Evolutionary conservation across 129 eudicot species (phyloP).

Genomic region (Flaveria ramosissima): DNA sequence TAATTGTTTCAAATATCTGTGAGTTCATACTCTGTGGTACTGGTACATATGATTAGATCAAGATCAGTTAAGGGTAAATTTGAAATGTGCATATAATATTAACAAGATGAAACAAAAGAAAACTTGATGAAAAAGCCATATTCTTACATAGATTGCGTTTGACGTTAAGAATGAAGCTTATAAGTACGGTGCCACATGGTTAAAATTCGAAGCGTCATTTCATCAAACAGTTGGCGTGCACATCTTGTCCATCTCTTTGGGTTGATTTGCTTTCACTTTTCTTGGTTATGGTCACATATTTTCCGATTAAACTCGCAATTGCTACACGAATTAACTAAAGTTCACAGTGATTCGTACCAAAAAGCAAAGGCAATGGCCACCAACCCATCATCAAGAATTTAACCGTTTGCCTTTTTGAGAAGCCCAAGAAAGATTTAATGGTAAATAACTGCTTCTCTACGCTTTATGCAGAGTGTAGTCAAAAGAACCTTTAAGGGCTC

Average conservation of each 20-base stretch:
- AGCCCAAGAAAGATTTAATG: slow-evolving; percentile 6
- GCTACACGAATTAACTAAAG: background rate
- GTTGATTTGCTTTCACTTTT: slow-evolving; percentile 18
- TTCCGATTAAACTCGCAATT: slow-evolving; percentile 21
- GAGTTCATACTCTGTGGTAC: too few relatives aligned
- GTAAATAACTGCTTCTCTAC: slow-evolving; percentile 3
- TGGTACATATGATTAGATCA: too few relatives aligned
- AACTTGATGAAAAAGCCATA: slow-evolving; percentile 6
- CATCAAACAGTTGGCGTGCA: slow-evolving; percentile 32
- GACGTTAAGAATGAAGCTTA: slow-evolving; percentile 24
- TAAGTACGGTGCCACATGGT: background rate
- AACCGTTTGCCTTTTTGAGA: slow-evolving; percentile 9
- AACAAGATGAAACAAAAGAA: slow-evolving; percentile 2
- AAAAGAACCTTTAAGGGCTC: slow-evolving; percentile 18
- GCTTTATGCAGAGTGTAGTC: slow-evolving; percentile 26
- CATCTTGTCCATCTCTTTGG: slow-evolving; percentile 13
- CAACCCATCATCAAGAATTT: slow-evolving; percentile 15
- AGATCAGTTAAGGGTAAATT: too few relatives aligned
- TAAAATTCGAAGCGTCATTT: slow-evolving; percentile 27
- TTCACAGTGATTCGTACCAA: slow-evolving; percentile 22
- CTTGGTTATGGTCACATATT: slow-evolving; percentile 9
- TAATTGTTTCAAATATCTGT: too few relatives aligned
- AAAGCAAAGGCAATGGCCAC: slow-evolving; percentile 16
- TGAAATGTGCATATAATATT: too few relatives aligned
- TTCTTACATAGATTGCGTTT: slow-evolving; percentile 25